Evolutionary conservation across 495 filamentous ascomycete species (phyloP), one percentile per base, ranked within the genome.

Genomic region (Aspergillus kassunensis): DNA sequence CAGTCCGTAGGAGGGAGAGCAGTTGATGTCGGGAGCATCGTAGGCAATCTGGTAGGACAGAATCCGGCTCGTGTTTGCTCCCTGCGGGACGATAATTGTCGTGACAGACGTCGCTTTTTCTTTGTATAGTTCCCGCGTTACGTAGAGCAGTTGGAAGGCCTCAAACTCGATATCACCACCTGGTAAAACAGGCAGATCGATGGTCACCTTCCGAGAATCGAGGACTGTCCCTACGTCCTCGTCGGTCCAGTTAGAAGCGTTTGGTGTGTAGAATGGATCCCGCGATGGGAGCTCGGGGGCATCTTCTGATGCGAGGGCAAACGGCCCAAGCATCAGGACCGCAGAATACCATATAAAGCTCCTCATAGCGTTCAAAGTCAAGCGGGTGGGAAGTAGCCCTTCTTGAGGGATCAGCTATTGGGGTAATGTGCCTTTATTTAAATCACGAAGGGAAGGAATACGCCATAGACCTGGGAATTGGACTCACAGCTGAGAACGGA

Each of bases 1-100:
- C 31, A 57, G 25, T 4, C 42, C 47, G 10, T 72, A 66, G 51
- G 33, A 66, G 24, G 56, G 30, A 19, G 44, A 59, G 62, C 44
- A 65, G 56, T 48, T 64, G 21, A 57, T 51, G 44, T 71, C 61
- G 33, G 65, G 57, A 6, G 62, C 60, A 56, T 81, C 67, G 54
- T 78, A 74, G 11, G 73, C 65, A 40, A 71, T 51, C 37, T 78
- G 74, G 56, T 73, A 68, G 11, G 69, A 76, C n/a, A 75, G 56
- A 1, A 80, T 52, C 1, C 42, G 15, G 30, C 39, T 41, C 1
- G 2, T n/a, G 13, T 29, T 52, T 7, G 53, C 41, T 10, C 49
- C n/a, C 7, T 23, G 13, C 0, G 59, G 55, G 19, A 49, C 29
- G 10, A 58, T 23, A 2, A 61, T 40, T 3, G 59, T 61, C 4